Evolutionary conservation across 805 yeast genomes (phyloP), one percentile per base, ranked within the genome.

Genomic region (Nakazawaea wickerhamii): DNA sequence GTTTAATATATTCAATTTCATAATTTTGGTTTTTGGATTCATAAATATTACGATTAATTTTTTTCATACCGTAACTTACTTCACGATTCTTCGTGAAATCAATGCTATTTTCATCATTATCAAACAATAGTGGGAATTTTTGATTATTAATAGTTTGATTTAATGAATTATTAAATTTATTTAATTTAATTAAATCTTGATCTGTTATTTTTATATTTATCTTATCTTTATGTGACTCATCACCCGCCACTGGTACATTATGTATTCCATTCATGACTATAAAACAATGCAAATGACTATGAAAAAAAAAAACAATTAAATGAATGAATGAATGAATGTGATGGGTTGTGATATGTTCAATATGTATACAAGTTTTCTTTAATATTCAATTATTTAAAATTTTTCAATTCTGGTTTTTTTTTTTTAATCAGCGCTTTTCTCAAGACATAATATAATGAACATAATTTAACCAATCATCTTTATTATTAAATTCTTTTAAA

Each of bases 1-100:
- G 7, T 28, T 28, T 4, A 13, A 13, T 10, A 18, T 23, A 7
- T 31, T 25, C 4, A 15, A 15, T 14, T 38, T 18, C 9, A 28
- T 30, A 19, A 19, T 6, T 15, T 17, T 20, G 10, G n/a, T 18
- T 19, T 35, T 21, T 21, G n/a, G 27, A 35, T 22, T 25, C n/a
- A 30, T 20, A 41, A 2, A 36, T 28, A 19, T 27, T 23, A n/a
- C 30, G 30, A 8, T 25, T 23, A 14, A 19, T 34, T 30, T 36
- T 35, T 11, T 23, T 36, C 15, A 35, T 31, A 5, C 36, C 40
- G 36, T 35, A 36, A 22, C 36, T 28, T 15, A 41, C 14, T 30
- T 36, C 31, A 11, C 41, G 35, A 32, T 41, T 19, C 18, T 25
- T 15, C 18, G 36, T 36, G 18, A 41, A 41, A 10, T 30, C 7